Base-by-base conservation (phyloP, 2,329 filamentous ascomycete species). In the Apiospora phragmitis region DNA sequence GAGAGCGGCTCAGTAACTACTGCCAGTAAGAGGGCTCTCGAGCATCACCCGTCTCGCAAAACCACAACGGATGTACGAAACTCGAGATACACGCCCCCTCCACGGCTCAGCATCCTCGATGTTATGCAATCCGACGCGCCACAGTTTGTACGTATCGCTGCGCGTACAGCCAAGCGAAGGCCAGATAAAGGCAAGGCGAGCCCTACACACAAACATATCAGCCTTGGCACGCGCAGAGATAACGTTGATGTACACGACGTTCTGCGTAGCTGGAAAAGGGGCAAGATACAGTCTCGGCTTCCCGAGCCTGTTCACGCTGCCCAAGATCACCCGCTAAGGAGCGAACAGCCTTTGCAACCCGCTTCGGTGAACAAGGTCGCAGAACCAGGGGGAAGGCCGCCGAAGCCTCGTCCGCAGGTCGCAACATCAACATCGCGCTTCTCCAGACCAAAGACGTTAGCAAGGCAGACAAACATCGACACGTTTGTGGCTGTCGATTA, bases 31-130 rank as follows among this genome's bases (percentile, higher is more conserved):
- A 67, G 68, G 42, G 70, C 38, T 21, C 69, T 24, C 47, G 14
- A 70, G 42, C 43, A 71, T 24, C n/a, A 67, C 12, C 59, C 29
- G 7, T 49, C 65, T 35, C 43, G 45, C 67, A 43, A 70, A 35
- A n/a, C 59, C 26, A 72, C 72, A 65, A 38, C 65, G 65, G 70
- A 2, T 68, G 69, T 38, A 68, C 74, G 71, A 65, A 73, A 65
- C 51, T 47, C 21, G 29, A 35, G 32, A 38, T 9, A 62, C 8
- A 35, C 32, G n/a, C 18, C 51, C 38, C 65, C 86, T n/a, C 87
- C 88, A 4, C 79, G 78, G 26, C 82, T 92, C 26, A 87, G 90
- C 73, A 90, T 92, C 70, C 76, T 91, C n/a, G 90, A 92, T 77
- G 85, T 90, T 29, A 82, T 87, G 62, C 85, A 87, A 72, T 77